phyloP scores from a whole-genome alignment of 78 protist genomes.

The Dictyostelium firmibasis region DNA sequence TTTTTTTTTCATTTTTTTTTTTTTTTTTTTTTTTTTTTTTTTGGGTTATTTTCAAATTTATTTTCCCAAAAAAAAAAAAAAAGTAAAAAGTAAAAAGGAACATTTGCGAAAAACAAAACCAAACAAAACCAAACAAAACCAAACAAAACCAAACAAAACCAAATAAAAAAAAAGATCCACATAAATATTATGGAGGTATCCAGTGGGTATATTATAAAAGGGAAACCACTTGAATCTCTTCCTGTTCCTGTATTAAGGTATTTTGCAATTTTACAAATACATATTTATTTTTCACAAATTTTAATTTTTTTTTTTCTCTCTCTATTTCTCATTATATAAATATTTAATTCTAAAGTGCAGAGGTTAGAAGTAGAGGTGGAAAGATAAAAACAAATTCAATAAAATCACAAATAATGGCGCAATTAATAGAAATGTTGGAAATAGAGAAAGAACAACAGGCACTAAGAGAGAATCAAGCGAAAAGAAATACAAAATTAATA shows the following conservation, averaged over 20 bases:
- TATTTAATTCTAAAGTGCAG: not conserved
- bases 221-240: not conserved
- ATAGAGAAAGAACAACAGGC: not conserved
- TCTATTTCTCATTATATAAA: not conserved
- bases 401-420: not conserved
- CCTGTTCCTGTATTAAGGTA: not conserved
- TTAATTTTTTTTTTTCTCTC: not conserved
- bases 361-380: slow-evolving; percentile 9
- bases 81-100: too few relatives aligned
- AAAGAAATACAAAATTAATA: not conserved
- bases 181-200: not conserved
- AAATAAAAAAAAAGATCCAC: too few relatives aligned
- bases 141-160: too few relatives aligned
- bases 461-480: not conserved
- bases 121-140: too few relatives aligned
- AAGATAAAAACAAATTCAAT: not conserved
- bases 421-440: not conserved
- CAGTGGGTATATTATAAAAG: not conserved
- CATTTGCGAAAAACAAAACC: not conserved
- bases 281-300: not conserved
- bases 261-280: too few relatives aligned
- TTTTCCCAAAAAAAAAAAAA: not conserved
- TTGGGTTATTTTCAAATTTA: too few relatives aligned
- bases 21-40: too few relatives aligned
- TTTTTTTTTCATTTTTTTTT: too few relatives aligned